Evolutionary conservation across 257 asterid species (phyloP).

Genomic region (Scutellaria minor): DNA sequence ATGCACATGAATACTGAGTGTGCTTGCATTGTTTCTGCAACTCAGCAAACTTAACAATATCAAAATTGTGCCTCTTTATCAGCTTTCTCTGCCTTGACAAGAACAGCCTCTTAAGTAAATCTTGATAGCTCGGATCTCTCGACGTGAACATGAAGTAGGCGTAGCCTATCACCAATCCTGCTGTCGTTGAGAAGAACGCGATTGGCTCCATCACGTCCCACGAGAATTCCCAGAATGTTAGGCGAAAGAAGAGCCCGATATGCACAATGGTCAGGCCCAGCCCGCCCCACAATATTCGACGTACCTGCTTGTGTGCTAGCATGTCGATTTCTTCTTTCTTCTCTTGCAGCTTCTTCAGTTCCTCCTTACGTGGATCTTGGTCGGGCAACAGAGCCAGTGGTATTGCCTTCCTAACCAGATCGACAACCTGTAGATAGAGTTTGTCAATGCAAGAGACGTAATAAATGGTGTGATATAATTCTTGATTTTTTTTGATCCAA

Average conservation of each 20-base stretch:
- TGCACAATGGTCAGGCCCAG: conserved; percentile 52
- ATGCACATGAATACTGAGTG: conserved; percentile 31
- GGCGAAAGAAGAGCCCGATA: conserved; percentile 60
- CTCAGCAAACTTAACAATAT: conserved; percentile 51
- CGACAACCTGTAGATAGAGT: conserved; percentile 58
- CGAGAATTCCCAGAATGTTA: conserved; percentile 72
- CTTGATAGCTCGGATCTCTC: conserved; percentile 67
- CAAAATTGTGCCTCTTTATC: conserved; percentile 50
- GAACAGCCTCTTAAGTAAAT: conserved; percentile 60
- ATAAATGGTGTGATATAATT: too few species aligned
- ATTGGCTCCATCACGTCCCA: conserved; percentile 91
- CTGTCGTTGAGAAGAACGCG: conserved; percentile 54
- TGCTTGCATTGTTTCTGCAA: conserved; percentile 44
- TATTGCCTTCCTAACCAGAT: conserved; percentile 69
- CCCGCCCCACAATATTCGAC: conserved; percentile 61
- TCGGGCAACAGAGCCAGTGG: conserved; percentile 66
- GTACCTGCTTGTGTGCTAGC: conserved; percentile 61
- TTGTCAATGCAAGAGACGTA: too few species aligned
- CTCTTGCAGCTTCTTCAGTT: conserved; percentile 46
- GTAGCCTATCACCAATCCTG: conserved; percentile 55
- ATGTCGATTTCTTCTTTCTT: conserved; percentile 56
- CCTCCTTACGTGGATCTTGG: conserved; percentile 46
- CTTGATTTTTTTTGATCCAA: too few species aligned
- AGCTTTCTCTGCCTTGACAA: conserved; percentile 62
- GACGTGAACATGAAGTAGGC: conserved; percentile 63